phyloP scores from a whole-genome alignment of 2,329 filamentous ascomycete species.

The Curvularia hawaiiensis region DNA sequence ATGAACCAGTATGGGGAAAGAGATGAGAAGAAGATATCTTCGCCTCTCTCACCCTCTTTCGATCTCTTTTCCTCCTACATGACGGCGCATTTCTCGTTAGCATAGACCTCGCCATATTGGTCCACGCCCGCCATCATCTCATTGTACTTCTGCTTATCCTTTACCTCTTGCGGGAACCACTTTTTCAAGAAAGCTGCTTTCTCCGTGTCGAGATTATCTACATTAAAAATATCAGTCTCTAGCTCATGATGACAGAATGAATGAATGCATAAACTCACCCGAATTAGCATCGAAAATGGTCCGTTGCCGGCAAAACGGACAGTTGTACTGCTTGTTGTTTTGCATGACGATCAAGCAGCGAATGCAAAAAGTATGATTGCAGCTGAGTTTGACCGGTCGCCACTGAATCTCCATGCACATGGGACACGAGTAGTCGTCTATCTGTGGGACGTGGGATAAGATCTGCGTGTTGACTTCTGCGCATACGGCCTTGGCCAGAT shows the following conservation, averaged over 20 bases:
- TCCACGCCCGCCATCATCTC: constrained; percentile 77
- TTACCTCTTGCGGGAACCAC: constrained; percentile 78
- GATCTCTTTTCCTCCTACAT: constrained; percentile 53
- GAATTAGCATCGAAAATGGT: constrained; percentile 73
- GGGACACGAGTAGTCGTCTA: constrained; percentile 85
- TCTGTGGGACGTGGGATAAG: constrained; percentile 74
- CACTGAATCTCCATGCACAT: constrained; percentile 81
- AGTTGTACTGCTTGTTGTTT: constrained; percentile 68
- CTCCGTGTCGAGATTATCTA: constrained; percentile 73
- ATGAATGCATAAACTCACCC: constrained; percentile 51
- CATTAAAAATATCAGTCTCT: neutral
- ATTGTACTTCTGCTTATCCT: constrained; percentile 65
- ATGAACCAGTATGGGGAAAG: neutral
- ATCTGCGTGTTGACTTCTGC: constrained; percentile 75
- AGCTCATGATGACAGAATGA: too few species aligned
- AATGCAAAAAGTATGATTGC: constrained; percentile 81
- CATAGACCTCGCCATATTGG: constrained; percentile 70
- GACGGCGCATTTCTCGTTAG: constrained; percentile 59
- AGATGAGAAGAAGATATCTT: neutral
- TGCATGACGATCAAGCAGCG: constrained; percentile 83
- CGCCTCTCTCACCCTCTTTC: neutral
- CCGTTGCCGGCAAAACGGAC: constrained; percentile 76
- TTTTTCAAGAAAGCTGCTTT: constrained; percentile 72
- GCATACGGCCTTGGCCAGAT: constrained; percentile 76
- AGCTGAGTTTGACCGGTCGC: constrained; percentile 77